Evolutionary conservation across 495 filamentous ascomycete species (phyloP).

Genomic region (Cudoniella acicularis): DNA sequence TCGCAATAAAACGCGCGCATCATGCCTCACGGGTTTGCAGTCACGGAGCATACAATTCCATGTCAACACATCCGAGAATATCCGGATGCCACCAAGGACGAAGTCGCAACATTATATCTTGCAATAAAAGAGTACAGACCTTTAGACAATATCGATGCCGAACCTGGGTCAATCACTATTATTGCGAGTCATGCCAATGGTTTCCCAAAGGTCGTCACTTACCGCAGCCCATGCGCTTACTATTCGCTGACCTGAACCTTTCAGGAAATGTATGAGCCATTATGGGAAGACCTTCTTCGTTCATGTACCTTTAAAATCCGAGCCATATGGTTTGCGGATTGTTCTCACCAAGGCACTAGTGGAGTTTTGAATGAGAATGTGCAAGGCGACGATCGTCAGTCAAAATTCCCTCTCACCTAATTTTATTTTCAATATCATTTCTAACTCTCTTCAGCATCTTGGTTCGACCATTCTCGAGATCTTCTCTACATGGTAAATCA

Average conservation of each 20-base stretch:
- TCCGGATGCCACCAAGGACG: conserved; percentile 52
- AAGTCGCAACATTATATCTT: conserved; percentile 47
- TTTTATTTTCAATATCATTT: conserved; percentile 18
- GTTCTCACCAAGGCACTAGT: conserved; percentile 69
- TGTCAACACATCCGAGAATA: conserved; percentile 71
- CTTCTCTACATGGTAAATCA: conserved; percentile 81
- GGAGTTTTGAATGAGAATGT: conserved; percentile 65
- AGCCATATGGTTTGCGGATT: conserved; percentile 81
- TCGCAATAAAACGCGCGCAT: too few relatives aligned
- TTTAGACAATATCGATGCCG: conserved; percentile 57
- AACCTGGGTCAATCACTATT: conserved; percentile 59
- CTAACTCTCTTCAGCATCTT: conserved; percentile 45
- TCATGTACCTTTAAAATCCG: conserved; percentile 60
- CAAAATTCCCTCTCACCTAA: conserved; percentile 8
- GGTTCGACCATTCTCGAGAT: conserved; percentile 84
- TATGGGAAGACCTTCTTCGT: conserved; percentile 70
- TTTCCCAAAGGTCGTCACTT: conserved; percentile 63
- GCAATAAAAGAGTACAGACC: conserved; percentile 81
- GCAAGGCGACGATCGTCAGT: conserved; percentile 72
- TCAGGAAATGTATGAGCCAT: conserved; percentile 81
- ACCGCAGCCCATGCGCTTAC: too few relatives aligned
- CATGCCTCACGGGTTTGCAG: too few relatives aligned
- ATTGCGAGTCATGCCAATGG: conserved; percentile 81
- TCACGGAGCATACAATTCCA: conserved; percentile 60
- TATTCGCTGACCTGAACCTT: background rate